These are phyloP conservation scores for Leccinum pachyderme DNA, from an alignment of 1,284 basidiomycete genomes.

Conservation along the genomic window DNA sequence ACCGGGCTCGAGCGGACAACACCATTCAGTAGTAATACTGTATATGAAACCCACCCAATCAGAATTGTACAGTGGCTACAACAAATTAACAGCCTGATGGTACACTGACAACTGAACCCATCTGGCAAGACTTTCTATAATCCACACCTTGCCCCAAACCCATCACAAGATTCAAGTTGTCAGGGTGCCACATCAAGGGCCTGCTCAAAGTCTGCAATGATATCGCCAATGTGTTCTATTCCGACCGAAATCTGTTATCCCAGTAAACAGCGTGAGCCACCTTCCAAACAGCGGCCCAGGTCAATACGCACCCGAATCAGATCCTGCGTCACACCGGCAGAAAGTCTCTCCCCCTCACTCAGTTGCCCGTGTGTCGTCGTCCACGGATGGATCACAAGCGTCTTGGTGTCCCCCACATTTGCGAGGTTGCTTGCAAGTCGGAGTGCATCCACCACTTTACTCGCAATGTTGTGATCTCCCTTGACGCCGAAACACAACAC, in stretches of 20 bases:
- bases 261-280: not conserved
- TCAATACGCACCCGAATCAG: conserved; percentile 63
- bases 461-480: conserved; percentile 54
- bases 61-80: too few species aligned
- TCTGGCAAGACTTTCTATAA: too few species aligned
- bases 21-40: too few species aligned
- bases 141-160: too few species aligned
- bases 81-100: too few species aligned
- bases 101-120: too few species aligned
- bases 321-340: conserved; percentile 77
- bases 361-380: conserved; percentile 85
- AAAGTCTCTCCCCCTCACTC: conserved; percentile 62
- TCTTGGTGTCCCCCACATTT: conserved; percentile 82
- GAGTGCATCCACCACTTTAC: conserved; percentile 71
- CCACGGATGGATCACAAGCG: conserved; percentile 80
- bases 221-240: conserved; percentile 85
- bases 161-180: too few species aligned
- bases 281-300: not conserved
- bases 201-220: conserved; percentile 80
- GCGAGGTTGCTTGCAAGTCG: conserved; percentile 76
- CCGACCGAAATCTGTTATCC: conserved; percentile 45
- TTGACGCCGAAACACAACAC: conserved; percentile 83
- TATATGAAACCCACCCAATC: too few species aligned
- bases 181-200: conserved; percentile 16
- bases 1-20: too few species aligned